Percentiles rank a stretch among this genome's conserved stretches.
These are phyloP conservation scores for Gastrodia elata DNA, from an alignment of 106 monocot species.

Conservation along the genomic window DNA sequence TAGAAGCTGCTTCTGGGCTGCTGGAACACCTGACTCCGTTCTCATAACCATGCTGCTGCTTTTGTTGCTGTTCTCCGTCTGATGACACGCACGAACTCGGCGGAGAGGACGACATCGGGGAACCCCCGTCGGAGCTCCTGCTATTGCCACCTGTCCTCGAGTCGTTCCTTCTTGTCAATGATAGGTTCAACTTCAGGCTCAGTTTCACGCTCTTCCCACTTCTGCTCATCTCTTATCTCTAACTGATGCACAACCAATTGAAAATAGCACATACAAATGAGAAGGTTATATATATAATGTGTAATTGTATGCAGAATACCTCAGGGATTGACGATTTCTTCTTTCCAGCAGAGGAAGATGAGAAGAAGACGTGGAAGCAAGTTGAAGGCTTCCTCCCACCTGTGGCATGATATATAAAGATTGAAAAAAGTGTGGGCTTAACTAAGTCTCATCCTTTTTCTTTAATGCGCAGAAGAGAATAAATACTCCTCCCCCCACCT, in stretches of 20 bases:
- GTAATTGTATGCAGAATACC: no score
- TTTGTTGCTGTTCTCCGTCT: constrained; percentile 34
- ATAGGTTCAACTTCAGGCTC: constrained; percentile 60
- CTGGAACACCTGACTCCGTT: constrained; percentile 14
- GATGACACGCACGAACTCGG: constrained; percentile 38
- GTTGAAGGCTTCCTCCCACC: constrained; percentile 17
- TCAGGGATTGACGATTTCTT: not conserved
- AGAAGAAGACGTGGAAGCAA: constrained; percentile 11
- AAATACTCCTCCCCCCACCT: constrained; percentile 9
- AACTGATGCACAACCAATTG: not conserved
- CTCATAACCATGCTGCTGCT: no score
- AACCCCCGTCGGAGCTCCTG: constrained; percentile 19
- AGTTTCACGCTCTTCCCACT: constrained; percentile 39
- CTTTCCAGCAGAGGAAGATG: not conserved
- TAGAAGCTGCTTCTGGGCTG: constrained; percentile 51
- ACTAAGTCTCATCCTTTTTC: constrained; percentile 19
- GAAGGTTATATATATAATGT: not conserved
- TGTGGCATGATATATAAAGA: constrained; percentile 59
- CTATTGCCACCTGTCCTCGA: constrained; percentile 18
- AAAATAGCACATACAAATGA: not conserved
- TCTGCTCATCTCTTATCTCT: constrained; percentile 48
- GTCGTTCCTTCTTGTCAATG: constrained; percentile 22
- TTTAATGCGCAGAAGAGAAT: constrained; percentile 38
- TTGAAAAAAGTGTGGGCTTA: constrained; percentile 11
- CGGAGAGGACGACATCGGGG: constrained; percentile 16